Evolutionary conservation across 1,139 yeast genomes (phyloP), one percentile per base, ranked within the genome.

Genomic region (Zygosaccharomyces sapae): DNA sequence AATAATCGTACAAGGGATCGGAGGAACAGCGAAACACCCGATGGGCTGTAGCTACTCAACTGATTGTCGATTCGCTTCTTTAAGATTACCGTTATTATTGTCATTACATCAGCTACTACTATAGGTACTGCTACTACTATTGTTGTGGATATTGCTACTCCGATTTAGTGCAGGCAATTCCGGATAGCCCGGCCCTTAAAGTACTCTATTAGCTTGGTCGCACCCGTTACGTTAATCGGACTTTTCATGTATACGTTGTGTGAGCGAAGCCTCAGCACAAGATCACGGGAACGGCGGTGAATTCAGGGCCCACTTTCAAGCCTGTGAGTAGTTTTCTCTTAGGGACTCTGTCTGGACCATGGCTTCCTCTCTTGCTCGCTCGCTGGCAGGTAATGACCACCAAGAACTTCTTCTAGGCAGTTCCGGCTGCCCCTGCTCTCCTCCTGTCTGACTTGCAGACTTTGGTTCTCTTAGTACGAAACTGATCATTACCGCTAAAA

Each of bases 401-500:
- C 18, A 20, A 31, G 30, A 20, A 7, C 12, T 10, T 20, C 39
- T 16, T 36, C 12, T 12, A 12, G 5, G 31, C 12, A 16, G 22
- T 13, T 5, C 25, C n/a, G 16, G 16, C 16, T 36, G 39, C 22
- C 13, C 25, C 5, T 3, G 29, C n/a, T 36, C 39, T 8, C 13
- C 31, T 27, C 12, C 12, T 10, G 31, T 12, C n/a, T 27, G 31
- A 10, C 31, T 27, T 27, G 31, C 31, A 27, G 31, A 10, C 5
- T 10, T 10, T 27, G 10, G 31, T 27, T 10, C 31, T 30, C 47
- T 51, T 33, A 62, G 49, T 36, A 55, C 55, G 36, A 46, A 45
- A 5, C 63, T 47, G 13, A 59, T 35, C 2, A 51, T 13, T 9
- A 61, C 33, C 1, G 62, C 55, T 3, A 54, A 3, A 5, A 55